Evolutionary conservation across 768 basidiomycete genomes (phyloP).

Genomic region (Boletus reticuloceps): DNA sequence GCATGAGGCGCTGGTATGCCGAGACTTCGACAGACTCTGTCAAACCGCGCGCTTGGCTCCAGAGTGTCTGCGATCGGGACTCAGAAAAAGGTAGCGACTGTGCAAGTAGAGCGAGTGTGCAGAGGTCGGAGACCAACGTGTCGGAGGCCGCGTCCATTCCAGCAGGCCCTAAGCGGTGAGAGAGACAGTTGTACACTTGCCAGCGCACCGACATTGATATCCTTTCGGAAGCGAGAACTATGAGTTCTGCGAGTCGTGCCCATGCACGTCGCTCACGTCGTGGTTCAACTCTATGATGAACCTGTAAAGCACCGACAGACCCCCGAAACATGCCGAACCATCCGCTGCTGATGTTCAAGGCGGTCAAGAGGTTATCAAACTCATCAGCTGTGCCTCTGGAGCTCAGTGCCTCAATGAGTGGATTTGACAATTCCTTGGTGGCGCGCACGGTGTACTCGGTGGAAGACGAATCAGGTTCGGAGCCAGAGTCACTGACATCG

Average conservation of each 20-base stretch:
- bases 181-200: slow-evolving; percentile 55
- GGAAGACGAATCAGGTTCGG: slow-evolving; percentile 30
- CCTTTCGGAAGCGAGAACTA: slow-evolving; percentile 33
- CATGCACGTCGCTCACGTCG: slow-evolving; percentile 48
- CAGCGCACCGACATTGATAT: slow-evolving; percentile 38
- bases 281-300: not conserved
- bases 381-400: slow-evolving; percentile 39
- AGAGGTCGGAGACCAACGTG: slow-evolving; percentile 45
- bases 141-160: slow-evolving; percentile 21
- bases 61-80: slow-evolving; percentile 43
- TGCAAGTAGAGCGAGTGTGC: slow-evolving; percentile 57
- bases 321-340: slow-evolving; percentile 35
- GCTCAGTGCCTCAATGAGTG: slow-evolving; percentile 31
- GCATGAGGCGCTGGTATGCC: slow-evolving; percentile 54
- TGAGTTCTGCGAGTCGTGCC: slow-evolving; percentile 49
- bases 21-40: slow-evolving; percentile 30
- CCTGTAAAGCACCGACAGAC: slow-evolving; percentile 7
- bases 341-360: slow-evolving; percentile 39
- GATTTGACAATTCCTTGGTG: slow-evolving; percentile 9
- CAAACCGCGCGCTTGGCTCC: slow-evolving; percentile 36
- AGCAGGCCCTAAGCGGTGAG: slow-evolving; percentile 19
- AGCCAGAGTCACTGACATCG: slow-evolving; percentile 21
- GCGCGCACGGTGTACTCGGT: slow-evolving; percentile 26
- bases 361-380: slow-evolving; percentile 35
- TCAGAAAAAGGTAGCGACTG: slow-evolving; percentile 37